Base-by-base conservation (phyloP, 768 basidiomycete species). In the Mycena capillaripes region DNA sequence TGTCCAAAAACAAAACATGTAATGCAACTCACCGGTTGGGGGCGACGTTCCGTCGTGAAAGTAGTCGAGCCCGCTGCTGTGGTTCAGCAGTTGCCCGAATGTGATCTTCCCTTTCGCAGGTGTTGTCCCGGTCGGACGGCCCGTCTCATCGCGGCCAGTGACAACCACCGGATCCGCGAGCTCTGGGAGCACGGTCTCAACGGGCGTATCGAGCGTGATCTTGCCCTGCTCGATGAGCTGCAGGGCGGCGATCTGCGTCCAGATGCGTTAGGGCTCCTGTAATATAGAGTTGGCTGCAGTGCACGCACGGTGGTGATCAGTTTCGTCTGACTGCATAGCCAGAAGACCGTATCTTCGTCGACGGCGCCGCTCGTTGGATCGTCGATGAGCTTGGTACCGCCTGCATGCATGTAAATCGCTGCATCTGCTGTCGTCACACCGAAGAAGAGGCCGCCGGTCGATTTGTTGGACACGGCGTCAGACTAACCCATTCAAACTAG, bases 1-100 rank as follows among this genome's bases (percentile, higher is more conserved):
- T n/a, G n/a, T n/a, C 12, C 11, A 23, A 10, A 36, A 17, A 12
- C 9, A 23, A 34, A 25, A 19, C n/a, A 23, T 5, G 42, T 9
- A 11, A 12, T 44, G 30, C 27, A 7, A 34, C 60, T 30, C 27
- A 40, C 36, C 38, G 32, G 29, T 58, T 0, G 36, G 32, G 14
- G 46, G 27, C 6, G 27, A 40, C 12, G 36, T 50, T 3, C 61
- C 60, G 9, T 75, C 60, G 1, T 30, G 29, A 14, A 69, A 70
- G 55, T 82, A 83, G 44, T 76, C 77, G 2, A 83, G 59, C 1
- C 82, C 82, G 55, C 82, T 83, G 21, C 77, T 76, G 56, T 81
- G 80, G 56, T 80, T 82, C 10, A 83, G 69, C 2, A 83, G 70
- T 59, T 83, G 81, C 8, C 69, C 56, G 12, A 83, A 65, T 0